Base-by-base conservation (phyloP, 495 filamentous ascomycete genomes). In the Bacidia gigantensis region DNA sequence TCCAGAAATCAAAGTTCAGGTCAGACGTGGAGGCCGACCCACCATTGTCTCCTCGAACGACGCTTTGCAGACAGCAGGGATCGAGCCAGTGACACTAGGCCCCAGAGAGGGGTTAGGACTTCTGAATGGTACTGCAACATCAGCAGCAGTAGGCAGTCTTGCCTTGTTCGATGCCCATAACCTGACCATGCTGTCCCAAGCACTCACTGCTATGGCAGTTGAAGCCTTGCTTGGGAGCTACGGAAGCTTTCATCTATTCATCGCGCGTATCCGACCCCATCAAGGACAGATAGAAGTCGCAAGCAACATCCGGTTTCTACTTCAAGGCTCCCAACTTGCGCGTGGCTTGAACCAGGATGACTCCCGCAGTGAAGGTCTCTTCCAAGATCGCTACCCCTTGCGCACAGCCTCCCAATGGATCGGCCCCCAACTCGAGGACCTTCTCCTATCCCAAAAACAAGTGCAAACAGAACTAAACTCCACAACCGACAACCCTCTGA, bases 361-460 rank as follows among this genome's bases (percentile, higher is more conserved):
- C 21, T 60, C 65, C 17, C 3, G 45, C 7, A 25, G 11, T 26
- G 57, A 48, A 3, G 57, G 55, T 7, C 62, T 78, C 2, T 64
- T 64, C 5, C 80, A 83, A 49, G 80, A 84, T 59, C 72, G 80
- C 5, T 83, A 84, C 56, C 65, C 77, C 0, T 57, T 79, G 0
- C 70, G 80, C 39, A 82, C 72, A 0, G 67, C 77, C 0, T 67
- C 77, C 0, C 78, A 83, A 56, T 83, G 80, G 79, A 69, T 82
- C 18, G 77, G 77, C 0, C 79, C 78, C 0, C 69, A 77, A 50
- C 62, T 82, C 2, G 80, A 84, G 56, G 76, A 81, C 56, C 65
- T 82, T 11, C 49, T 64, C 2, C 68, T 78, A 0, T 71, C 79
- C 1, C 64, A 72, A 3, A 53, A 64, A 3, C 79, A 83, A 43